These are phyloP conservation scores for Aspergillus sclerotialis DNA, from an alignment of 2,329 filamentous ascomycete genomes.

Conservation along the genomic window DNA sequence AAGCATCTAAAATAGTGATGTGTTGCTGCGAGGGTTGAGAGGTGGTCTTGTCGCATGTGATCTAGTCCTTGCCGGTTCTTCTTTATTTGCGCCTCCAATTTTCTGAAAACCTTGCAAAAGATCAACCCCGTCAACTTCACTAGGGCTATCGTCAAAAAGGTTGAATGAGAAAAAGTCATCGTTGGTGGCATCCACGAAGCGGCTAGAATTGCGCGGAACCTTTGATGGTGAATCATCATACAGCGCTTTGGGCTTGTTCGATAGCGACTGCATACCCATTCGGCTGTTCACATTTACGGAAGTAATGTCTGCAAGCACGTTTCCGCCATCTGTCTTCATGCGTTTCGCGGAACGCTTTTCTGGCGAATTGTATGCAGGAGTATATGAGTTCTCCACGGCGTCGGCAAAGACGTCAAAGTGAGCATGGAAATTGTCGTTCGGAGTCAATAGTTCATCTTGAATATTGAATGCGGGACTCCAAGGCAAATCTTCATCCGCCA, in stretches of 20 bases:
- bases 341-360: constrained; percentile 49
- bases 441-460: constrained; percentile 37
- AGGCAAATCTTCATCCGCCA: constrained; percentile 34
- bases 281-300: constrained; percentile 30
- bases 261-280: constrained; percentile 26
- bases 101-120: constrained; percentile 43
- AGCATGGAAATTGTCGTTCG: constrained; percentile 36
- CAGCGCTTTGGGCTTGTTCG: constrained; percentile 25
- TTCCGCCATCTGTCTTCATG: constrained; percentile 42
- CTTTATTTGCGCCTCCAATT: constrained; percentile 34
- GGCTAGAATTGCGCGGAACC: constrained; percentile 21
- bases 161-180: constrained; percentile 44
- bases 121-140: constrained; percentile 40
- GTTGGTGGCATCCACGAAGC: constrained; percentile 29
- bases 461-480: constrained; percentile 48
- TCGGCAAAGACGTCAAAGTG: constrained; percentile 53
- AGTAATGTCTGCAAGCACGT: constrained; percentile 43
- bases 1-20: constrained; percentile 21
- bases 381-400: constrained; percentile 30
- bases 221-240: constrained; percentile 37
- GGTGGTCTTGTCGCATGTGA: constrained; percentile 23
- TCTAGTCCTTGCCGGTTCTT: constrained; percentile 24
- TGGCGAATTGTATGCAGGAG: constrained; percentile 44
- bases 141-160: constrained; percentile 38
- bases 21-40: constrained; percentile 26